A percentile compares a stretch with the other conserved stretches of the same genome.
Conservation (phyloP, 2,329 filamentous ascomycete genomes). For the Davidsoniella virescens region DNA sequence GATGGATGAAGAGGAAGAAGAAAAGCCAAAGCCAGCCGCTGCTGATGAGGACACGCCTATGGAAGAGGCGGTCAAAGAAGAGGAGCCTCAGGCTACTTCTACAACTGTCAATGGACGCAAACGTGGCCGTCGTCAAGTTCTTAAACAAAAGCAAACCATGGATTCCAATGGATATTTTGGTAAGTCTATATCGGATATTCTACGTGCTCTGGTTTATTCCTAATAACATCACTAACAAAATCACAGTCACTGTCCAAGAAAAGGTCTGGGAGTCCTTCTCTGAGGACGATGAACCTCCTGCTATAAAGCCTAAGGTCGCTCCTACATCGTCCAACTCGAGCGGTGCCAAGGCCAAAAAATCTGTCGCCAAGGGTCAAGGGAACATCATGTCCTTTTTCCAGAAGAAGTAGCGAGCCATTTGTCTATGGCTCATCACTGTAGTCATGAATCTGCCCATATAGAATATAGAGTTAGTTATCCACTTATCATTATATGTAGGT, state of each 20-base stretch:
- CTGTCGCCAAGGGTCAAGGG: slow-evolving; percentile 48
- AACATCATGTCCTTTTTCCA: slow-evolving; percentile 87
- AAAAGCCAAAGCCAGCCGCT: slow-evolving; percentile 30
- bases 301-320: slow-evolving; percentile 31
- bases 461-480: too few species aligned
- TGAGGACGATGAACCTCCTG: slow-evolving; percentile 50
- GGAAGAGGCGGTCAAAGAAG: slow-evolving; percentile 24
- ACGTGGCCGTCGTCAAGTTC: slow-evolving; percentile 61
- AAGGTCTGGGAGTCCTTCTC: slow-evolving; percentile 82
- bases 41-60: slow-evolving; percentile 23
- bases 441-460: background rate
- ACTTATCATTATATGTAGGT: too few species aligned
- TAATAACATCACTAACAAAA: slow-evolving; percentile 4
- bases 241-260: slow-evolving; percentile 68
- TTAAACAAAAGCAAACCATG: slow-evolving; percentile 74
- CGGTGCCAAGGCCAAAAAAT: slow-evolving; percentile 37
- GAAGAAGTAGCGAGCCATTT: slow-evolving; percentile 43
- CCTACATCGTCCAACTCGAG: slow-evolving; percentile 29
- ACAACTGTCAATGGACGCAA: slow-evolving; percentile 44
- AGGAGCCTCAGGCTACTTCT: slow-evolving; percentile 34
- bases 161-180: slow-evolving; percentile 84
- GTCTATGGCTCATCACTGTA: background rate
- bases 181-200: slow-evolving; percentile 28
- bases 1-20: slow-evolving; percentile 34
- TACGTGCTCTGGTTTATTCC: background rate